These are phyloP conservation scores for Aureobasidium uvarum DNA, from an alignment of 2,329 filamentous ascomycete species.

Conservation along the genomic window DNA sequence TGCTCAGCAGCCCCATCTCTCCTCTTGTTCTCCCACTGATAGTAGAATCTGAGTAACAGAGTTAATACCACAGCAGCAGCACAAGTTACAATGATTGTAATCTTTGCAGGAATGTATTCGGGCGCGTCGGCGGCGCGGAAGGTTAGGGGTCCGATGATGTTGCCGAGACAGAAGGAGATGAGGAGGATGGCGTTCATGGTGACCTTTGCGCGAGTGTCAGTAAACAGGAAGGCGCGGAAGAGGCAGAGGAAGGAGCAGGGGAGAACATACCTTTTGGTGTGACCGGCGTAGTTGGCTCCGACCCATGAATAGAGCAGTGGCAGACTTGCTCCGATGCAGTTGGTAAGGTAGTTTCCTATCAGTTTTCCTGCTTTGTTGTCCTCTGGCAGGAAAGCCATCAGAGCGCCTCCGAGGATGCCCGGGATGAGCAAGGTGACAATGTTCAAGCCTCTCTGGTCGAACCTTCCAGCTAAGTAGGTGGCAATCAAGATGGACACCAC, in stretches of 20 bases:
- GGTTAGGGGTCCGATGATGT: conserved; percentile 45
- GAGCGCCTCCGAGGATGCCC: conserved; percentile 35
- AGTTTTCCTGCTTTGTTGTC: conserved; percentile 48
- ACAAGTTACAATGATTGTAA: conserved; percentile 42
- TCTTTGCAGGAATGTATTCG: conserved; percentile 46
- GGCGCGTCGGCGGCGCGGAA: conserved; percentile 42
- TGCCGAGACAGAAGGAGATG: conserved; percentile 40
- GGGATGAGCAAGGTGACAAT: conserved; percentile 33
- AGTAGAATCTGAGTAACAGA: conserved; percentile 51
- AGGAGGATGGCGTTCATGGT: conserved; percentile 65
- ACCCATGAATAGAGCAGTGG: conserved; percentile 43
- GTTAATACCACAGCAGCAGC: conserved; percentile 43
- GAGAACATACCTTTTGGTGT: conserved; percentile 56
- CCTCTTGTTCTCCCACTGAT: conserved; percentile 47
- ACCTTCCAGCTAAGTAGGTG: conserved; percentile 34
- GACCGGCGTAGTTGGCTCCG: conserved; percentile 60
- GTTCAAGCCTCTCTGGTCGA: conserved; percentile 35
- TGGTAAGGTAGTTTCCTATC: conserved; percentile 44
- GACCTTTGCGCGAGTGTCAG: conserved; percentile 44
- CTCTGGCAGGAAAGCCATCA: conserved; percentile 37
- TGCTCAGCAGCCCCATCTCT: conserved; percentile 34
- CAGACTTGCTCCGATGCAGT: conserved; percentile 41
- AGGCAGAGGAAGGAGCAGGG: too few relatives aligned
- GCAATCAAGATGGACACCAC: conserved; percentile 40
- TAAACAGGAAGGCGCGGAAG: too few relatives aligned